Conservation (phyloP, 192 early-diverging fungal genomes). For the Coemansia sp. region DNA sequence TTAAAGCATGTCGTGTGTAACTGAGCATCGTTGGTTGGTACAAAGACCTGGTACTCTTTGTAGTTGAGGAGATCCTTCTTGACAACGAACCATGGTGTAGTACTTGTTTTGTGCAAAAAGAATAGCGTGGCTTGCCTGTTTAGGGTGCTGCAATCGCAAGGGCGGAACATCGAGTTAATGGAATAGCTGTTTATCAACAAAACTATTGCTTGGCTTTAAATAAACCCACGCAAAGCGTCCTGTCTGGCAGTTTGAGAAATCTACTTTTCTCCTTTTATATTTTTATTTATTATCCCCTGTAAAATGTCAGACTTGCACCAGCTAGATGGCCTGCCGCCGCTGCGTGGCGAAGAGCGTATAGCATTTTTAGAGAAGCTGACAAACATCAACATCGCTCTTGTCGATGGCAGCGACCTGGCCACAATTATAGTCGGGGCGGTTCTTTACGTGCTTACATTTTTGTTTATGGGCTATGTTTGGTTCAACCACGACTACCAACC, state of each 20-base stretch:
- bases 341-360: slow-evolving; percentile 21
- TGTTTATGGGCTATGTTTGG: slow-evolving; percentile 25
- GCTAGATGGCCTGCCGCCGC: slow-evolving; percentile 22
- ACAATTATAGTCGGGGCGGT: slow-evolving; percentile 4
- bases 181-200: not conserved
- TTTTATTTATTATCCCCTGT: not conserved
- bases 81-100: not conserved
- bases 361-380: slow-evolving; percentile 13
- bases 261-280: not conserved
- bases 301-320: slow-evolving; percentile 10
- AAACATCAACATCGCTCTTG: not conserved
- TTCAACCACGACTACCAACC: slow-evolving; percentile 29
- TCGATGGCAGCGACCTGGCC: slow-evolving; percentile 19
- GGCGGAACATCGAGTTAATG: not conserved
- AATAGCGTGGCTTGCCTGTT: slow-evolving; percentile 10
- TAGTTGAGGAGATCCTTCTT: not conserved
- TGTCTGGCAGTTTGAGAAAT: not conserved
- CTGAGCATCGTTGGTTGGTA: not conserved
- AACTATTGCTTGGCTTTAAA: too few relatives aligned
- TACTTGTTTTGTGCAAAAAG: not conserved
- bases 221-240: not conserved
- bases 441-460: slow-evolving; percentile 7
- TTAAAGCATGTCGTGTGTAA: not conserved
- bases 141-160: not conserved
- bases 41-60: not conserved